phyloP scores from a whole-genome alignment of 1,284 basidiomycete species.

The Trichosporon asahii region DNA sequence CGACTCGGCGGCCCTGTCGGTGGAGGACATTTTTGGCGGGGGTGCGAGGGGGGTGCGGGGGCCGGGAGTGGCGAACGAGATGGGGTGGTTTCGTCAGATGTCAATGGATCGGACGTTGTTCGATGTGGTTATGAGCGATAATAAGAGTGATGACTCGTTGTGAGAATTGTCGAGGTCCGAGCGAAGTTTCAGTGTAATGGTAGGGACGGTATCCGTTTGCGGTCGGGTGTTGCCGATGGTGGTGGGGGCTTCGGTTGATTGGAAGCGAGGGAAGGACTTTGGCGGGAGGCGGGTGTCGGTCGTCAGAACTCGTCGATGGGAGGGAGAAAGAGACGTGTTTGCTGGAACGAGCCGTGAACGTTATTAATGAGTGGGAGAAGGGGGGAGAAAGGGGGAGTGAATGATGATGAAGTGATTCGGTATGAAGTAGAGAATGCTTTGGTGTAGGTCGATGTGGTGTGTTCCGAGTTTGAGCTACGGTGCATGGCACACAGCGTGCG shows the following conservation, averaged over 20 bases:
- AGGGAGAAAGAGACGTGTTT: neutral
- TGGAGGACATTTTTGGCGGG: conserved; percentile 9
- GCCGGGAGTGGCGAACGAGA: neutral
- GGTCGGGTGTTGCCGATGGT: neutral
- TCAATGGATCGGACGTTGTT: neutral
- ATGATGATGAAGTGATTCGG: neutral
- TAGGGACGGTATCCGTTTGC: neutral
- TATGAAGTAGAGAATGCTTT: neutral
- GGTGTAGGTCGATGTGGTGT: neutral
- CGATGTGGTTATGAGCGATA: neutral
- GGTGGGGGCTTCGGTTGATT: neutral
- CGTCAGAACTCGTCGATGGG: neutral
- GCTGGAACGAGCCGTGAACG: neutral
- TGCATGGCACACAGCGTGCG: neutral
- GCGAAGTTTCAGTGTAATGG: neutral
- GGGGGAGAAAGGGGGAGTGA: neutral
- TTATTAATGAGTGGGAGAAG: neutral
- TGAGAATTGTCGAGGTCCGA: neutral
- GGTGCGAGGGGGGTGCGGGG: neutral
- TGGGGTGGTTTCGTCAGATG: neutral
- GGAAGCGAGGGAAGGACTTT: neutral
- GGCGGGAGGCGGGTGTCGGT: neutral
- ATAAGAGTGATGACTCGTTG: neutral
- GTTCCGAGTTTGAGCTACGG: neutral
- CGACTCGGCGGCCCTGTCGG: neutral